These are phyloP conservation scores for Tolypocladium sp. DNA, from an alignment of 2,329 filamentous ascomycete species.

Conservation along the genomic window DNA sequence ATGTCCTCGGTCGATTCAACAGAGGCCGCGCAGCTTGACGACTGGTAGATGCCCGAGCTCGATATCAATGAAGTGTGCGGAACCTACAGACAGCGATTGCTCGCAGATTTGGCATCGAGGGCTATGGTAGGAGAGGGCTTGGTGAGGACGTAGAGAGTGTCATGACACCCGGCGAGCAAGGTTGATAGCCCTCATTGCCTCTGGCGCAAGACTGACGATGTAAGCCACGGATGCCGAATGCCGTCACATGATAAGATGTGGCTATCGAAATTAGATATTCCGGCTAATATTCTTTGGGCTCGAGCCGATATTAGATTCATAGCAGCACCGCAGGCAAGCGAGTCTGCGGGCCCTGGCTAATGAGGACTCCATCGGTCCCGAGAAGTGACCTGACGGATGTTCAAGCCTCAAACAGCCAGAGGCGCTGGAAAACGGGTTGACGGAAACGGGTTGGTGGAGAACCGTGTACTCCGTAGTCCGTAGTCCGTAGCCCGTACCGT, in stretches of 20 bases:
- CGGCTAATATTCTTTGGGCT: neutral
- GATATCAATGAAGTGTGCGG: too few species aligned
- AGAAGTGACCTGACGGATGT: neutral
- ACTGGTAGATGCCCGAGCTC: too few species aligned
- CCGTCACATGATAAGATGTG: neutral
- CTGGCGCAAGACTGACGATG: neutral
- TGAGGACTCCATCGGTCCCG: neutral
- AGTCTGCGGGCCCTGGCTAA: neutral
- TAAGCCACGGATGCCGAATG: neutral
- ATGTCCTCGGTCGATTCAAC: too few species aligned
- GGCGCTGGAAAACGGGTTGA: neutral
- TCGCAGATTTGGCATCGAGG: too few species aligned
- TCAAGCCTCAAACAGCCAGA: neutral
- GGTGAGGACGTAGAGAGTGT: too few species aligned
- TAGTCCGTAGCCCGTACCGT: too few species aligned
- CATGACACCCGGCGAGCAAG: too few species aligned
- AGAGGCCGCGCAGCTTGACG: too few species aligned
- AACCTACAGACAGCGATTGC: too few species aligned
- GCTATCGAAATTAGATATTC: neutral
- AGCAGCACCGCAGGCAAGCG: neutral
- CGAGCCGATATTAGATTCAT: neutral
- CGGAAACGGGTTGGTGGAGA: neutral
- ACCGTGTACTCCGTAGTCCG: neutral
- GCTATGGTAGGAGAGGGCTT: too few species aligned
- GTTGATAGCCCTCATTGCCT: neutral